Evolutionary conservation across 306 rosid species (phyloP).

Genomic region (Alnus glutinosa): DNA sequence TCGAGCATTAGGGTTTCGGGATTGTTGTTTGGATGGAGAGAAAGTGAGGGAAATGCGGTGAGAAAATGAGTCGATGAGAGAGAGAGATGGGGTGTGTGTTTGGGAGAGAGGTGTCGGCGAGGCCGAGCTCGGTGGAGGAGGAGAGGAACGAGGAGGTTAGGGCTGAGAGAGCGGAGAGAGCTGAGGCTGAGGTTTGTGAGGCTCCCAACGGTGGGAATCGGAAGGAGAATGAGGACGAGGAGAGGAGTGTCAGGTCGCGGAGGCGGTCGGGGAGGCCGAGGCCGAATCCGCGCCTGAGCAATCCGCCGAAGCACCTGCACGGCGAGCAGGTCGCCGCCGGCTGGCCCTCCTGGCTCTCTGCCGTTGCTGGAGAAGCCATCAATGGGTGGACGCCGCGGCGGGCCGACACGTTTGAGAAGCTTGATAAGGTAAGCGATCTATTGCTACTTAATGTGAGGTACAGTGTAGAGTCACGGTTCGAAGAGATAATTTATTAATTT

Average conservation of each 20-base stretch:
- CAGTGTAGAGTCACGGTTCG: too few relatives aligned
- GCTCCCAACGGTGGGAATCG: slow-evolving; percentile 46
- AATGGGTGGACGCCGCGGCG: slow-evolving; percentile 91
- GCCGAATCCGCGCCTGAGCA: slow-evolving; percentile 91
- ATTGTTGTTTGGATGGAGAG: slow-evolving; percentile 31
- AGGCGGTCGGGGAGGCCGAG: slow-evolving; percentile 54
- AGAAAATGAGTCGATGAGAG: slow-evolving; percentile 32
- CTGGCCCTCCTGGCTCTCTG: slow-evolving; percentile 98
- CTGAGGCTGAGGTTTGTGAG: slow-evolving; percentile 24
- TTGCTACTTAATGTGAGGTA: neutral
- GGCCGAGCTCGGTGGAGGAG: slow-evolving; percentile 30
- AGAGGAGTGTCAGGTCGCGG: slow-evolving; percentile 44
- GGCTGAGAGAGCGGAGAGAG: slow-evolving; percentile 40
- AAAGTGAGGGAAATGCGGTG: slow-evolving; percentile 45
- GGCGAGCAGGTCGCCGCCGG: slow-evolving; percentile 99
- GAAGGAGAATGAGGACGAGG: slow-evolving; percentile 54
- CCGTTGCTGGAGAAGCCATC: slow-evolving; percentile 97
- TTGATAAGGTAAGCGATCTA: slow-evolving; percentile 60
- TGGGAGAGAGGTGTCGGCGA: slow-evolving; percentile 52
- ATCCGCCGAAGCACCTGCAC: slow-evolving; percentile 75
- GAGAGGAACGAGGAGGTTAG: slow-evolving; percentile 35
- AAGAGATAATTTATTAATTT: too few relatives aligned
- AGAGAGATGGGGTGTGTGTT: slow-evolving; percentile 84
- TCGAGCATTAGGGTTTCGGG: slow-evolving; percentile 54
- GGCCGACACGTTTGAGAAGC: slow-evolving; percentile 91